Evolutionary conservation across 2,329 filamentous ascomycete species (phyloP).

Genomic region (Coniochaeta ligniaria): DNA sequence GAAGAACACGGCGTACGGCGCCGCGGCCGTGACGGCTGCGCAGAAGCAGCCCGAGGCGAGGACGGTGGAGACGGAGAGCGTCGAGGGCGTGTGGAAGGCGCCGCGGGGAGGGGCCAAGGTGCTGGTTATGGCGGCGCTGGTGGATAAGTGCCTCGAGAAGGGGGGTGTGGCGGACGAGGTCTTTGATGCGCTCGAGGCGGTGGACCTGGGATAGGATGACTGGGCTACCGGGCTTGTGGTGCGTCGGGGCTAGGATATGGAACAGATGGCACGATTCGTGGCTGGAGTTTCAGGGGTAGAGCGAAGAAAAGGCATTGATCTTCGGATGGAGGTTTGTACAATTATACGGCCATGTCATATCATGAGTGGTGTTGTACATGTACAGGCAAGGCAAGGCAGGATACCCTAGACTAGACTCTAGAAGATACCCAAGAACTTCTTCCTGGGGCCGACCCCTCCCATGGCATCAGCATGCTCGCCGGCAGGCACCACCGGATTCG

Average conservation of each 20-base stretch:
- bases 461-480: constrained; percentile 4
- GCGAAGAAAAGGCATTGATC: constrained; percentile 1
- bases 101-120: constrained; percentile 78
- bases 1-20: constrained; percentile 47
- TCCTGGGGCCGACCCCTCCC: constrained; percentile 30
- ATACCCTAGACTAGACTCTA: constrained; percentile 25
- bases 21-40: constrained; percentile 18
- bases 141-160: constrained; percentile 67
- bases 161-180: constrained; percentile 84
- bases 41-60: constrained; percentile 33
- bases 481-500: neutral
- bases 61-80: constrained; percentile 44
- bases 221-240: neutral
- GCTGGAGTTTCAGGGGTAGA: neutral
- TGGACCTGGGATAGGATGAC: constrained; percentile 53
- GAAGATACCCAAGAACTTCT: constrained; percentile 85
- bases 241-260: neutral
- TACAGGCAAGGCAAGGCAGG: neutral
- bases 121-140: constrained; percentile 62
- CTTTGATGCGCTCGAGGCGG: constrained; percentile 69
- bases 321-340: neutral
- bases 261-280: neutral
- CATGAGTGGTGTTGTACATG: neutral
- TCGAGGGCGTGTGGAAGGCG: constrained; percentile 78
- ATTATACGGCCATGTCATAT: neutral